These are phyloP conservation scores for Abortiporus biennis DNA, from an alignment of 1,284 basidiomycete species.

Conservation along the genomic window DNA sequence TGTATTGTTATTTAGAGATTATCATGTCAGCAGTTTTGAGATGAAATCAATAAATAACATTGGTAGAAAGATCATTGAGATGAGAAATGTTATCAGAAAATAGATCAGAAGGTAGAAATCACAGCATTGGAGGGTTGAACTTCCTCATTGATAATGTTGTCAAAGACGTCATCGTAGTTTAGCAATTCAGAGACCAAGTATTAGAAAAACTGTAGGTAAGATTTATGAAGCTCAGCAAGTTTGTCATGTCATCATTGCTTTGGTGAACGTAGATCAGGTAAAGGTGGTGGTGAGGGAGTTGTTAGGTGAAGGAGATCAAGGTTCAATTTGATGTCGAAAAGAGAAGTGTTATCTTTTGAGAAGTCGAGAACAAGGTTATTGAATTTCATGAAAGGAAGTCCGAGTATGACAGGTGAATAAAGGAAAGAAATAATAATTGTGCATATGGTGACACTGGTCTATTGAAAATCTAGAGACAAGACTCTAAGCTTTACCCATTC, in stretches of 20 bases:
- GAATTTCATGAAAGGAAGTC: slow-evolving; percentile 7
- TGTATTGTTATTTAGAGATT: slow-evolving; percentile 13
- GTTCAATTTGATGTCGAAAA: slow-evolving; percentile 1
- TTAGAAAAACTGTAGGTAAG: background rate
- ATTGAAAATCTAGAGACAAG: slow-evolving; percentile 4
- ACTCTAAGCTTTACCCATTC: slow-evolving; percentile 12
- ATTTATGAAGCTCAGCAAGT: background rate
- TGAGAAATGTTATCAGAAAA: slow-evolving; percentile 14
- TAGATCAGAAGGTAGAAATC: slow-evolving; percentile 6
- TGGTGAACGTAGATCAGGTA: background rate
- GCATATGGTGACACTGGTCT: slow-evolving; percentile 7
- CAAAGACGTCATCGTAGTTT: background rate
- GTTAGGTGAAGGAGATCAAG: background rate
- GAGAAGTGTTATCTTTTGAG: background rate
- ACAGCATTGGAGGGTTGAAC: background rate
- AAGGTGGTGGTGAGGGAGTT: background rate
- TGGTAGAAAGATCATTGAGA: slow-evolving; percentile 11
- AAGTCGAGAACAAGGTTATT: slow-evolving; percentile 10
- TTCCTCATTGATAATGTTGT: background rate
- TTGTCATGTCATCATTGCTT: background rate
- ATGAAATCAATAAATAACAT: slow-evolving; percentile 14
- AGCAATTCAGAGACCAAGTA: background rate
- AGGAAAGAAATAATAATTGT: slow-evolving; percentile 11
- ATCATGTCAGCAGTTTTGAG: slow-evolving; percentile 16
- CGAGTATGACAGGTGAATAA: slow-evolving; percentile 14